Base-by-base conservation (phyloP, 2,329 filamentous ascomycete genomes). In the Geosmithia putterillii region DNA sequence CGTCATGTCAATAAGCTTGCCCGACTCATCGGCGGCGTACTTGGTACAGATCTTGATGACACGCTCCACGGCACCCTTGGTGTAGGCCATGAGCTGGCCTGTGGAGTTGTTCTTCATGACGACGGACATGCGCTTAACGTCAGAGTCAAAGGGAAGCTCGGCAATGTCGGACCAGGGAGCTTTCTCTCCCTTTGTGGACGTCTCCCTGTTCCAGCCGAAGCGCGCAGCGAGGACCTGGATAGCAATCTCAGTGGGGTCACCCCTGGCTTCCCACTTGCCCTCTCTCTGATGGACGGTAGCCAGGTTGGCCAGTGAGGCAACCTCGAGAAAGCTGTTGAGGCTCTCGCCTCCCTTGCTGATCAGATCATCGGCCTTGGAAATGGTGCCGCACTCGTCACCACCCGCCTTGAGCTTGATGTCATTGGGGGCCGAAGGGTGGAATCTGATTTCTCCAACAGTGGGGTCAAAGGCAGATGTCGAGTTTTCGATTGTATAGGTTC, bases 101-200 rank as follows among this genome's bases (percentile, higher is more conserved):
- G 49, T 52, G 35, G 65, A 56, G 48, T 60, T 65, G 42, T 67
- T 51, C 46, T 62, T 59, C 58, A 79, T 81, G 44, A 84, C 72
- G 37, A 83, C 79, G 1, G 79, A 83, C 81, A 86, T 86, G 47
- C 79, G 78, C 65, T 86, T 86, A 50, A 84, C 73, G 47, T 79
- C 76, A 1, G 79, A 83, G 52, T 84, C 81, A 54, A 86, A 86
- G 0, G 80, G 80, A 42, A 81, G 79, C 54, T 86, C 81, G 1
- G 75, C 73, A 38, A 81, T 60, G 49, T 79, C 67, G 37, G 62
- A 64, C 73, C 72, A 80, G 36, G 66, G 58, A 1, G 69, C 62
- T 12, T 61, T 59, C 1, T 71, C 62, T 6, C 71, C 73, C 23
- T 67, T 63, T 1, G 66, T 67, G 51, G 75, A 69, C 15, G 63